A percentile compares a stretch with the other conserved stretches of the same genome.
Evolutionary conservation across 2,329 filamentous ascomycete species (phyloP).

Genomic region (Aphanoascus verrucosus): DNA sequence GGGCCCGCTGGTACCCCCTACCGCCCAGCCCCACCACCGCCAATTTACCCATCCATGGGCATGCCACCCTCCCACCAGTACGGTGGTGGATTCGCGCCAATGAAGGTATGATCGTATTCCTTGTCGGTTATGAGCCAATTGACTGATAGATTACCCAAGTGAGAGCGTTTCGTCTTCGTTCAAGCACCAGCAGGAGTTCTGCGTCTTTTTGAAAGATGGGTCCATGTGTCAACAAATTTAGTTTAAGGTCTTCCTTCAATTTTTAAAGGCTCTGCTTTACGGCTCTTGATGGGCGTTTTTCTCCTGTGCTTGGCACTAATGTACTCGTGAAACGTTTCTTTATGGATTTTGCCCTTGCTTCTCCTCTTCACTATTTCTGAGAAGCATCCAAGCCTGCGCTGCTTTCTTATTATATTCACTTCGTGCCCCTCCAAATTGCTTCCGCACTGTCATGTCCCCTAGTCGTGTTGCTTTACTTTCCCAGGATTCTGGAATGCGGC

Average conservation of each 20-base stretch:
- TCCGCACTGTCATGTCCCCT: slow-evolving; percentile 1
- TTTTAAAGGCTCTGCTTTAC: slow-evolving; percentile 30
- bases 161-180: slow-evolving; percentile 30
- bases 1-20: slow-evolving; percentile 92
- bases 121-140: slow-evolving; percentile 17
- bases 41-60: slow-evolving; percentile 60
- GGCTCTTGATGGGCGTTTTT: slow-evolving; percentile 36
- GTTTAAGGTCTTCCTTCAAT: slow-evolving; percentile 23
- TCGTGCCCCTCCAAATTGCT: slow-evolving; percentile 4
- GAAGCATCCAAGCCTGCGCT: not conserved
- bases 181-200: slow-evolving; percentile 36
- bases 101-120: slow-evolving; percentile 44
- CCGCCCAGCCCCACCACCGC: slow-evolving; percentile 76
- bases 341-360: slow-evolving; percentile 14
- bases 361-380: slow-evolving; percentile 7
- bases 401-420: slow-evolving; percentile 2
- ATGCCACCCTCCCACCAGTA: slow-evolving; percentile 55
- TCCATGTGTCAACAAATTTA: slow-evolving; percentile 29
- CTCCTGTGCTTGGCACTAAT: slow-evolving; percentile 34
- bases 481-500: slow-evolving; percentile 8
- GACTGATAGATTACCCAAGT: slow-evolving; percentile 20
- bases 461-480: slow-evolving; percentile 3
- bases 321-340: slow-evolving; percentile 19
- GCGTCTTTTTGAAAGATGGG: slow-evolving; percentile 33
- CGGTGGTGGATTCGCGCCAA: slow-evolving; percentile 52